phyloP scores from a whole-genome alignment of 2,329 filamentous ascomycete genomes.

The Colletotrichum sp. region DNA sequence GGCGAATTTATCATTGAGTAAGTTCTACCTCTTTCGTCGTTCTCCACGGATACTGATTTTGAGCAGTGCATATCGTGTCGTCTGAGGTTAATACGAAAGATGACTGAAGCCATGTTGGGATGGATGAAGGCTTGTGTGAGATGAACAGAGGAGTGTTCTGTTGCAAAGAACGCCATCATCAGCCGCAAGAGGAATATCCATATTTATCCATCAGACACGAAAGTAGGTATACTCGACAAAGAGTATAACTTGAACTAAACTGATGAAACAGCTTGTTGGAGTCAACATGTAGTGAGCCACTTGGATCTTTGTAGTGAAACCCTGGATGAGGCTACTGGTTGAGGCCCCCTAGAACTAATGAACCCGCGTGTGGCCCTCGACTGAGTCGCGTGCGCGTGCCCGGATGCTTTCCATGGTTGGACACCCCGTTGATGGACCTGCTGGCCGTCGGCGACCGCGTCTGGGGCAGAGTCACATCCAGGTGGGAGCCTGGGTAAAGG shows the following conservation, averaged over 20 bases:
- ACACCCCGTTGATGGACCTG: neutral
- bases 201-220: neutral
- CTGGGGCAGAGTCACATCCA: neutral
- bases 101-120: accelerated
- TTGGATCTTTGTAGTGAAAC: neutral
- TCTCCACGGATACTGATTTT: neutral
- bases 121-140: neutral
- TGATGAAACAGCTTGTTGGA: neutral
- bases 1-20: neutral
- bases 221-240: accelerated
- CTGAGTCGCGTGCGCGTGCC: neutral
- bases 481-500: neutral
- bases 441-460: conserved; percentile 9
- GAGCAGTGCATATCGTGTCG: neutral
- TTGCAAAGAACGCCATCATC: neutral
- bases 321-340: neutral
- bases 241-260: neutral
- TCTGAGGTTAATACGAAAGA: neutral
- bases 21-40: neutral
- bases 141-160: neutral
- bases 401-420: neutral
- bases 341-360: neutral
- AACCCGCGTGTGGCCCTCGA: neutral
- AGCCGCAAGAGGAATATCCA: neutral
- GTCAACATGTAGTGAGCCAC: neutral